These are phyloP conservation scores for Trametes villosa DNA, from an alignment of 768 basidiomycete genomes.

Conservation along the genomic window DNA sequence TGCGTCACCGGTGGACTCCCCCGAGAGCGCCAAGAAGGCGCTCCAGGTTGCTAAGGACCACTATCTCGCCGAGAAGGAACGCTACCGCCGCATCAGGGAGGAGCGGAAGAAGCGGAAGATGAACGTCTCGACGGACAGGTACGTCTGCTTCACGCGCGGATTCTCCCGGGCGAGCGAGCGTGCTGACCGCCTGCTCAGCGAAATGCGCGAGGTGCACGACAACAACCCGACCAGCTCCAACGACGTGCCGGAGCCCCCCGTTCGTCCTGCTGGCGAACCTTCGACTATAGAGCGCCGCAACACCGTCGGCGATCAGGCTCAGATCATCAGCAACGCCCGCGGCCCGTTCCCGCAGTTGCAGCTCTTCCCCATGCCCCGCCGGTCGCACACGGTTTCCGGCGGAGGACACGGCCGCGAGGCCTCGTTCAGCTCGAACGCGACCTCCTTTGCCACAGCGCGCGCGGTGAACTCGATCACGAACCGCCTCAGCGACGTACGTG, in stretches of 20 bases:
- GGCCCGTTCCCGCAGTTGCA: conserved; percentile 66
- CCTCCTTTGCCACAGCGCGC: conserved; percentile 39
- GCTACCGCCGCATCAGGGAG: conserved; percentile 63
- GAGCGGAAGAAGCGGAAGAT: conserved; percentile 36
- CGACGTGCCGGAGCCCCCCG: conserved; percentile 2
- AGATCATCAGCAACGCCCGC: conserved; percentile 65
- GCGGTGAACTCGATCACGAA: conserved; percentile 50
- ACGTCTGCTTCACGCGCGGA: conserved; percentile 12
- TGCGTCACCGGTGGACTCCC: conserved; percentile 17
- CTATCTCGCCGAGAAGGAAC: conserved; percentile 74
- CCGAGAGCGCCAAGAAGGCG: conserved; percentile 30
- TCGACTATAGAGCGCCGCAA: not conserved
- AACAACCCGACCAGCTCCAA: conserved; percentile 15
- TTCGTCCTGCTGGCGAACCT: conserved; percentile 26
- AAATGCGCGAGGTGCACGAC: conserved; percentile 14
- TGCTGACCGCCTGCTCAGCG: conserved; percentile 16
- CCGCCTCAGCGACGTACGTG: conserved; percentile 66
- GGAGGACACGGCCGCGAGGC: conserved; percentile 23
- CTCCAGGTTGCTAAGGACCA: conserved; percentile 68
- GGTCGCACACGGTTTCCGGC: conserved; percentile 45
- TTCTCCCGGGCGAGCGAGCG: conserved; percentile 8
- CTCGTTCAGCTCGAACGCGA: conserved; percentile 42
- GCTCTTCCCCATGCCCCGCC: conserved; percentile 59
- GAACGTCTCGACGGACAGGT: conserved; percentile 28
- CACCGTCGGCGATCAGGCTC: conserved; percentile 32